Evolutionary conservation across 129 eudicot genomes (phyloP), one percentile per base, ranked within the genome.

Genomic region (Arctium minus): DNA sequence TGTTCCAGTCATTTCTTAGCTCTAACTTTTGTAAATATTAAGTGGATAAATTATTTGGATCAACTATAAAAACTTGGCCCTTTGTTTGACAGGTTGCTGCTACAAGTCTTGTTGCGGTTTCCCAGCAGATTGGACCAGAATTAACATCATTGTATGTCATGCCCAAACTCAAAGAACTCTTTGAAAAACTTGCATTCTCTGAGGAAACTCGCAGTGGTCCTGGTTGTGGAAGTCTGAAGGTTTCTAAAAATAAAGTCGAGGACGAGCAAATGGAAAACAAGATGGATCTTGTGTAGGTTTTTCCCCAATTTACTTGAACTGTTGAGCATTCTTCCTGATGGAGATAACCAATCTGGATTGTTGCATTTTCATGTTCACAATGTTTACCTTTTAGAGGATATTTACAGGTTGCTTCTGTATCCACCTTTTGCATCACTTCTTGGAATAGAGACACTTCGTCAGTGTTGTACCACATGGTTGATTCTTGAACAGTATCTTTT

Each of bases 401-500:
- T 85, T 38, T 86, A 77, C 97, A 96, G 99, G 92, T 89, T 92
- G 78, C 88, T 90, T 76, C 70, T 96, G 67, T 96, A 96, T 87
- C 99, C 99, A 82, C 86, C 92, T 85, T 90, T 96, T 85, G 99
- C 99, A 44, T 86, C 96, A 76, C 95, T 96, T 88, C 97, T 96
- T 88, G 99, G 99, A 65, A 93, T 96, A 70, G 98, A 96, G 87
- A 92, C 88, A 85, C 96, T 96, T 75, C 98, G 97, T 56, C 94
- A 93, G 65, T 90, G 93, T 78, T 96, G 99, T 89, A 87, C 96
- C 46, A 93, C 99, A 76, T 96, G 99, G 99, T 92, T 96, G 91
- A 90, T 93, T 85, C 97, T 96, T 74, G 99, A 96, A 87, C 94
- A 96, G 80, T 89, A 89, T 92, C 98, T 96, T 81, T 79, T 90